These are phyloP conservation scores for Pluteus cervinus DNA, from an alignment of 768 basidiomycete species.

Conservation along the genomic window DNA sequence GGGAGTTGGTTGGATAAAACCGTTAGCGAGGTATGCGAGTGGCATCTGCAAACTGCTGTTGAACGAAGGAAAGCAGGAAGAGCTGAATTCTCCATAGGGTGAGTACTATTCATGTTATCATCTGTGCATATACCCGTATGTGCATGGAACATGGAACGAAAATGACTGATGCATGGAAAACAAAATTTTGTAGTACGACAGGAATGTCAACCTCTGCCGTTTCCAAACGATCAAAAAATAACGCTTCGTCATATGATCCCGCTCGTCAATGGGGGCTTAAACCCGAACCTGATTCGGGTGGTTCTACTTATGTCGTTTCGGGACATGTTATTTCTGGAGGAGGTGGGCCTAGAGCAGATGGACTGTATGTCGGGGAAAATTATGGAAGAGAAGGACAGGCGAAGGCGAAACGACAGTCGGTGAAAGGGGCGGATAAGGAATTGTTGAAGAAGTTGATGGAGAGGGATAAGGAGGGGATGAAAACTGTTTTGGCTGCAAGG, in stretches of 20 bases:
- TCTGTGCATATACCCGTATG: neutral
- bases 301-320: constrained; percentile 73
- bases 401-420: constrained; percentile 64
- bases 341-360: constrained; percentile 35
- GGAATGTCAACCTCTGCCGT: constrained; percentile 53
- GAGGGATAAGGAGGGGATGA: constrained; percentile 65
- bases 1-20: constrained; percentile 91
- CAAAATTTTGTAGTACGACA: constrained; percentile 64
- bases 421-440: constrained; percentile 47
- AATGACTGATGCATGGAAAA: constrained; percentile 3
- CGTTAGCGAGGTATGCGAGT: constrained; percentile 84
- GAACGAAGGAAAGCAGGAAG: constrained; percentile 66
- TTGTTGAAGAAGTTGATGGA: constrained; percentile 55
- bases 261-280: constrained; percentile 70
- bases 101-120: constrained; percentile 17
- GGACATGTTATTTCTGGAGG: constrained; percentile 55
- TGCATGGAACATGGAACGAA: too few species aligned
- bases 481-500: constrained; percentile 54
- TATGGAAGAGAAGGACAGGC: constrained; percentile 80
- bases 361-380: constrained; percentile 59
- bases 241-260: constrained; percentile 59
- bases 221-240: constrained; percentile 27
- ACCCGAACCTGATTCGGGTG: constrained; percentile 36
- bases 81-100: constrained; percentile 86
- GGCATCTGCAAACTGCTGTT: constrained; percentile 80